Percentiles rank a stretch among this genome's conserved stretches.
These are phyloP conservation scores for Westerdykella ornata DNA, from an alignment of 2,329 filamentous ascomycete genomes.

Conservation along the genomic window DNA sequence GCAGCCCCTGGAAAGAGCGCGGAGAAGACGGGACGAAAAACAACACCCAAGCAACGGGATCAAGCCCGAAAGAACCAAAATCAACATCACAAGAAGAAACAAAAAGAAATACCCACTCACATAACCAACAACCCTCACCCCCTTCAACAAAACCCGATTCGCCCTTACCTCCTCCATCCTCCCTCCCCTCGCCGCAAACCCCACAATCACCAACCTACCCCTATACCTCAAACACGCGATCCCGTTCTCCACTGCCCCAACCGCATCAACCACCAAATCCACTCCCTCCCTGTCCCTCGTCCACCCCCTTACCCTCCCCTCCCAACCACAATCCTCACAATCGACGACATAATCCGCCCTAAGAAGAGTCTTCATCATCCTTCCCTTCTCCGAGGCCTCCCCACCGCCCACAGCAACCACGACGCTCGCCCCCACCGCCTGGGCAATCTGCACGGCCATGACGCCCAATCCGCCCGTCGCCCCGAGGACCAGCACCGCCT, in stretches of 20 bases:
- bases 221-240: conserved; percentile 50
- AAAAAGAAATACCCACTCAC: conserved; percentile 26
- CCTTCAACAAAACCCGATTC: conserved; percentile 51
- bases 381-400: conserved; percentile 38
- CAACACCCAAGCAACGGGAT: no score
- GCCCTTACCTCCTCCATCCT: conserved; percentile 50
- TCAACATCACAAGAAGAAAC: no score
- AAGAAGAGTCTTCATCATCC: conserved; percentile 32
- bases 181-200: conserved; percentile 51
- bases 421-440: conserved; percentile 48
- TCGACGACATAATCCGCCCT: conserved; percentile 43
- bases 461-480: conserved; percentile 52
- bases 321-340: conserved; percentile 44
- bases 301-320: conserved; percentile 43
- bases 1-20: no score
- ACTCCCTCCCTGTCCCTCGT: conserved; percentile 47
- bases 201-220: conserved; percentile 51
- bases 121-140: conserved; percentile 50
- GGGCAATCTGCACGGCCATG: conserved; percentile 52
- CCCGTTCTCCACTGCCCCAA: conserved; percentile 51
- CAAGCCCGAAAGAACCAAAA: no score
- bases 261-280: conserved; percentile 53
- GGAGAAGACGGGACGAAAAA: no score
- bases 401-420: conserved; percentile 48
- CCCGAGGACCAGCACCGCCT: conserved; percentile 51